Base-by-base conservation (phyloP, 2,329 filamentous ascomycete species). In the Talaromyces sp. region DNA sequence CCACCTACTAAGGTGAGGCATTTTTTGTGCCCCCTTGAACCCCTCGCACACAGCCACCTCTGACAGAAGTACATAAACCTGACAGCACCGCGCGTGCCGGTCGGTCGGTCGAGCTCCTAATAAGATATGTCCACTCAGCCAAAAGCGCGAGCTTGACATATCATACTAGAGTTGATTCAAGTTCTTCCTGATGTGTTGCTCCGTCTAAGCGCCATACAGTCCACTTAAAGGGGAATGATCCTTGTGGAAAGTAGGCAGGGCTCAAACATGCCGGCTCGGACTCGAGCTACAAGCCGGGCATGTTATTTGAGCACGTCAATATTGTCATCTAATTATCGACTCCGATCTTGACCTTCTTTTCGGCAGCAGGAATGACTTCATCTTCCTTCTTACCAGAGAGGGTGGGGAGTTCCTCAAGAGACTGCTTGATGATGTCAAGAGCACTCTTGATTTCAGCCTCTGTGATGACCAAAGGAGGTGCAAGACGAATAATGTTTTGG, bases 401-500 rank as follows among this genome's bases (percentile, higher is more conserved):
- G 7, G 74, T 88, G 2, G 93, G 93, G 62, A 99, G 84, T 78
- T 97, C 93, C 70, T 85, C 83, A 73, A 97, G 84, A 14, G 94
- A 89, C 75, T 93, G 88, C 67, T 88, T 85, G 75, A 99, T 96
- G 73, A 95, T 94, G 61, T 78, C 78, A 63, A 98, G 77, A 1
- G 94, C 90, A 74, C 88, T 86, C 70, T 88, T 84, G 70, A 99
- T 89, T 80, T 99, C 88, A 66, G 89, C 86, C 74, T 98, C 93
- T 31, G 89, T 93, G 73, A 99, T 98, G 69, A 99, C 93, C 63
- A 99, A 83, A 22, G 95, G 95, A 56, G 95, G 95, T n/a, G 95
- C 95, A 67, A 99, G 90, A 65, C 95, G 91, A 76, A 99, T 99
- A 77, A 99, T 98, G 80, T 98, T 97, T 75, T 96, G 90, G 79